phyloP scores from a whole-genome alignment of 306 rosid species.

The Comarum palustre region DNA sequence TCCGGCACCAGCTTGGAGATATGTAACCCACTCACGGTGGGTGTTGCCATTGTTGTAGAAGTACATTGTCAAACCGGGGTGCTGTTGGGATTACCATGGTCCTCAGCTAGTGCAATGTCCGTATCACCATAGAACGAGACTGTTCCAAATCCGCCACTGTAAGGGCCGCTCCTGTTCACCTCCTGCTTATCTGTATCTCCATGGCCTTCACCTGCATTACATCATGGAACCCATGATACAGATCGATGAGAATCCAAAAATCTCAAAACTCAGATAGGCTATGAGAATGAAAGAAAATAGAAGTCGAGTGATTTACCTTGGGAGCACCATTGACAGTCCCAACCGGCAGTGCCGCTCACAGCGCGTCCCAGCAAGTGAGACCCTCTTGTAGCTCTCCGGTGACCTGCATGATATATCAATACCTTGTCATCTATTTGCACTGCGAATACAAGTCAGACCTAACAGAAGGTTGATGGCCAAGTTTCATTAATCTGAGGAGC shows the following conservation, averaged over 20 bases:
- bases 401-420: slow-evolving; percentile 39
- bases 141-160: slow-evolving; percentile 76
- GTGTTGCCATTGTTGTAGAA: slow-evolving; percentile 50
- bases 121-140: slow-evolving; percentile 58
- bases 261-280: not conserved
- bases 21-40: slow-evolving; percentile 71
- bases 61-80: slow-evolving; percentile 58
- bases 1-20: slow-evolving; percentile 89
- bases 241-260: not conserved
- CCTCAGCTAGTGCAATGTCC: slow-evolving; percentile 82
- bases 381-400: slow-evolving; percentile 67
- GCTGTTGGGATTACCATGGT: slow-evolving; percentile 67
- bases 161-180: slow-evolving; percentile 65
- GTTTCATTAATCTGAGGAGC: not conserved
- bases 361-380: slow-evolving; percentile 70
- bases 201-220: slow-evolving; percentile 75
- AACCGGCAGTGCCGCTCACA: slow-evolving; percentile 74
- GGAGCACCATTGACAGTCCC: slow-evolving; percentile 94
- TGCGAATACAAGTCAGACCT: not conserved
- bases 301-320: slow-evolving; percentile 43
- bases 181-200: slow-evolving; percentile 79
- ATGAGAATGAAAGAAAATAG: not conserved
- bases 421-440: not conserved
- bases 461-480: not conserved
- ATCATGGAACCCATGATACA: not conserved